Evolutionary conservation across 2,329 filamentous ascomycete species (phyloP).

Genomic region (Calonectria pteridis): DNA sequence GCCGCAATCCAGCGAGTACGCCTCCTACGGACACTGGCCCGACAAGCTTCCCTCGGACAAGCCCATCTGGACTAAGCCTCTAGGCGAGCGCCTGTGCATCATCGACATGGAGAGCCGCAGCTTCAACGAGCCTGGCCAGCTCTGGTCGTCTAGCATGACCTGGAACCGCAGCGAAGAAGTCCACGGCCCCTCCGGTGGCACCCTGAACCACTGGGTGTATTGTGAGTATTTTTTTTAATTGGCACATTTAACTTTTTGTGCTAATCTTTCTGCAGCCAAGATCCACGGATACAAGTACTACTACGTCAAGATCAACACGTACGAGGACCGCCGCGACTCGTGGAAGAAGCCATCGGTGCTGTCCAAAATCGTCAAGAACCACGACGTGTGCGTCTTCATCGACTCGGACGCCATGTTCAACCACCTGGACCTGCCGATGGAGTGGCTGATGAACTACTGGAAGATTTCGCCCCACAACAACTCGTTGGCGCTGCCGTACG

Average conservation of each 20-base stretch:
- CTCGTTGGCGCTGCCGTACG: constrained; percentile 1
- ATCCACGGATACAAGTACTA: constrained; percentile 48
- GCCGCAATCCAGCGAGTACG: constrained; percentile 11
- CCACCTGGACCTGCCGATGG: constrained; percentile 11
- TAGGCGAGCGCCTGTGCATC: constrained; percentile 57
- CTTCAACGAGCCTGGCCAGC: constrained; percentile 44
- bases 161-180: constrained; percentile 32
- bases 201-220: constrained; percentile 60
- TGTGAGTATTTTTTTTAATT: constrained; percentile 37
- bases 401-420: constrained; percentile 17
- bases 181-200: constrained; percentile 54
- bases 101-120: constrained; percentile 59
- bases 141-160: background rate
- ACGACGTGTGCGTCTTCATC: constrained; percentile 13
- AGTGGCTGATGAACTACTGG: constrained; percentile 22
- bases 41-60: constrained; percentile 5
- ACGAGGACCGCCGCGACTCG: background rate
- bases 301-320: constrained; percentile 6
- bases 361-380: constrained; percentile 2
- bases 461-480: background rate
- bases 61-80: constrained; percentile 46
- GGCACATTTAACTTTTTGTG: constrained; percentile 31
- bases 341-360: constrained; percentile 16
- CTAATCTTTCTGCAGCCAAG: constrained; percentile 48
- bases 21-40: constrained; percentile 26